Conservation (phyloP, 2,329 filamentous ascomycete genomes). For the Paraphaeosphaeria sporulosa region DNA sequence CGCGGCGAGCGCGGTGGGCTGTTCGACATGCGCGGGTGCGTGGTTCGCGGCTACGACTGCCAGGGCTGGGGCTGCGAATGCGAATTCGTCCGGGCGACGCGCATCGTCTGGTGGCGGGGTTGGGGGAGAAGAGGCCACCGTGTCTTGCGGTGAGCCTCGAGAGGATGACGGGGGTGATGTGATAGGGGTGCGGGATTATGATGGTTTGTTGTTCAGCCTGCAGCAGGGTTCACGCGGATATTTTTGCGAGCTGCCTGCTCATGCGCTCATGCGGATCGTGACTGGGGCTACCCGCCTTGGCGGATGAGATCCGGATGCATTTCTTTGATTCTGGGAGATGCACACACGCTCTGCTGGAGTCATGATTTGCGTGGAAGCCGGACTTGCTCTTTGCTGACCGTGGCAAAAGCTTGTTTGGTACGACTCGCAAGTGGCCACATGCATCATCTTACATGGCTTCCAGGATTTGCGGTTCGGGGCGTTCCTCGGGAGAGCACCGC, state of each 20-base stretch:
- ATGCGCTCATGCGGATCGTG: slow-evolving; percentile 28
- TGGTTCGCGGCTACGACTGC: slow-evolving; percentile 6
- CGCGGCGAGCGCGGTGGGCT: slow-evolving; percentile 23
- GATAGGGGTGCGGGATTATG: slow-evolving; percentile 23
- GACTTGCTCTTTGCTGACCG: neutral
- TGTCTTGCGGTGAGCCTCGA: slow-evolving; percentile 30
- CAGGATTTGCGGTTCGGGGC: neutral
- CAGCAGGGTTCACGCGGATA: slow-evolving; percentile 20
- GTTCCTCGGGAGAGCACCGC: neutral
- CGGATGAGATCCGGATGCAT: slow-evolving; percentile 31
- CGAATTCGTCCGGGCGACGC: slow-evolving; percentile 44
- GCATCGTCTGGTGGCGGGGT: slow-evolving; percentile 39
- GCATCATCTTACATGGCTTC: neutral
- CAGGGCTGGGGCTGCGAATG: slow-evolving; percentile 25
- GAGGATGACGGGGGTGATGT: slow-evolving; percentile 18
- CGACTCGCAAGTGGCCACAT: neutral
- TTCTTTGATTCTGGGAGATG: slow-evolving; percentile 11
- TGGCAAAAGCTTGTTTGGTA: slow-evolving; percentile 7
- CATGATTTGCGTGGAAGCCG: neutral
- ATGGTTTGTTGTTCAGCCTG: slow-evolving; percentile 17
- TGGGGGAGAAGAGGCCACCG: slow-evolving; percentile 42
- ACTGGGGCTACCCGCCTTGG: slow-evolving; percentile 30
- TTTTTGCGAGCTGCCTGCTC: slow-evolving; percentile 25
- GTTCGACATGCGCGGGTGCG: slow-evolving; percentile 30
- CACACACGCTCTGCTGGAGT: neutral